Evolutionary conservation across 148 eudicot species (phyloP), one percentile per base, ranked within the genome.

Genomic region (Persicaria tinctoria): DNA sequence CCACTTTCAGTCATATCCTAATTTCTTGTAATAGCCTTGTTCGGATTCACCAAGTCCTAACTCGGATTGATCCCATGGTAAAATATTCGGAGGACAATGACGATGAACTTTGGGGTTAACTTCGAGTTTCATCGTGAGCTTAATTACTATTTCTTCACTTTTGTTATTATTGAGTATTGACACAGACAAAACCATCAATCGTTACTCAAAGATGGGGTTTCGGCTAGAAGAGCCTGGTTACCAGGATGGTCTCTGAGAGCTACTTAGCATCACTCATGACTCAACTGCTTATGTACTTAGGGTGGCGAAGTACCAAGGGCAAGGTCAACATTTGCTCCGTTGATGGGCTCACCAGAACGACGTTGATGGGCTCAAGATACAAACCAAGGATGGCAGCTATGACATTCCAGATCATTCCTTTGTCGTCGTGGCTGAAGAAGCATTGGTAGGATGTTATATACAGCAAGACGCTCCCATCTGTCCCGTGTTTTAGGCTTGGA

Each of bases 351-450:
- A 69, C 47, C 47, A 41, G 48, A 41, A 41, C 13, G 50, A 12
- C 48, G 20, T 69, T 13, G 17, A 16, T 69, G 46, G 48, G 51
- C 72, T 38, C n/a, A 18, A 41, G 20, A 46, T 46, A 41, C 72
- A 69, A 12, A 69, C 72, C 8, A 56, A 56, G 23, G 62, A 17
- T 56, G 62, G 8, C 17, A 68, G 8, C 46, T 68, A 32, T 68
- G 72, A 68, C 49, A n/a, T 18, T 8, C 13, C 72, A 10, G 46
- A 18, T 32, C 46, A 68, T 13, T 41, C 72, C 51, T 69, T 69
- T 47, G 10, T 69, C 46, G 72, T 69, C 20, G 46, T 69, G 72
- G 72, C 72, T 13, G 72, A 51, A 1, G 51, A 69, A 69, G 72
- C 72, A 46, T 69, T 69, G 45, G 17, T 44, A 51, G 45, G n/a